Evolutionary conservation across 2,329 filamentous ascomycete genomes (phyloP), one percentile per base, ranked within the genome.

Genomic region (Fusarium circinatum): DNA sequence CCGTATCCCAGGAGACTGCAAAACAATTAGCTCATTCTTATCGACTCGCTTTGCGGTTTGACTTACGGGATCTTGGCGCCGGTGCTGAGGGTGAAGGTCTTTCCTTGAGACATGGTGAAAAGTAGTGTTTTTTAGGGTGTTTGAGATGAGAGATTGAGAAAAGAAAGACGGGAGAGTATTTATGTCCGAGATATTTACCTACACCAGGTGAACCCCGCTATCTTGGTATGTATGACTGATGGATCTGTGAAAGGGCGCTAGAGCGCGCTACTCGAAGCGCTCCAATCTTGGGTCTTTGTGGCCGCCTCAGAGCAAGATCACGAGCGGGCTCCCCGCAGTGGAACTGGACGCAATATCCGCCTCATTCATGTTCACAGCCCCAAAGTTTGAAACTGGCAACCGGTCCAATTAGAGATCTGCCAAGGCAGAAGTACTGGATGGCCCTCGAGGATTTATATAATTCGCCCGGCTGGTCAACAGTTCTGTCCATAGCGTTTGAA

Each of bases 1-100:
- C 48, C 48, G n/a, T 51, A 51, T 6, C 48, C 48, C 48, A 51
- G 1, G 9, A 51, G 48, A 34, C 48, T 51, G 12, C 4, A 2
- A 5, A 34, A 34, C 28, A 51, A 51, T 51, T 51, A 51, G 48
- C 47, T 18, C 22, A 48, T n/a, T 6, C 14, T 17, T 17, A 0
- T 30, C 13, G 6, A 6, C 9, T 3, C 2, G 3, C 6, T 30
- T 30, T 3, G 28, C 30, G 30, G 12, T 3, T 24, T 5, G 0
- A 34, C 48, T 11, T 15, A 51, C 48, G 48, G 48, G 48, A 51
- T 51, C 48, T 51, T 51, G 48, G 48, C 48, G 17, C 48, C 30
- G 30, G 48, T 51, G 30, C 6, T 51, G 48, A 51, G 48, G 18
- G 48, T 51, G n/a, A 51, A 51, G 24, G 48, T 51, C 48, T 51